A percentile compares a stretch with the other conserved stretches of the same genome.
Conservation (phyloP, 768 basidiomycete species). For the Calocybe gangraenosa region DNA sequence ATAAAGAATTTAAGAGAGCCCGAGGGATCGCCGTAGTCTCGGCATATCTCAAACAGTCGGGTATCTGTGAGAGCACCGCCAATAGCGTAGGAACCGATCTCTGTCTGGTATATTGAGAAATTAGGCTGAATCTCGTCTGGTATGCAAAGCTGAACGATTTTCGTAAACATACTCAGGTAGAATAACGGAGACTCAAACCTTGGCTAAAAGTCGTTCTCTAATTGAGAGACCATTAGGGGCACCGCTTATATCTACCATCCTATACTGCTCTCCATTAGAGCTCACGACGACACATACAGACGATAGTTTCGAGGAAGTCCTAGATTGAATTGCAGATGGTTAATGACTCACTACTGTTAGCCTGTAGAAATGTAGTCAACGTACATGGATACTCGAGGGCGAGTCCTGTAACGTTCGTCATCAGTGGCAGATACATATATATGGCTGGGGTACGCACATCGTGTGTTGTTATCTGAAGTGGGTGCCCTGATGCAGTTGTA, state of each 20-base stretch:
- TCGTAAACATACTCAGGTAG: neutral
- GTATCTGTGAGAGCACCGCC: conserved; percentile 37
- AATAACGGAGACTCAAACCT: conserved; percentile 24
- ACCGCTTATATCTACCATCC: conserved; percentile 44
- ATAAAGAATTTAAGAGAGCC: conserved; percentile 51
- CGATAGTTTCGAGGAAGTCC: conserved; percentile 23
- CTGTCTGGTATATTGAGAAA: conserved; percentile 45
- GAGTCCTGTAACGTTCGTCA: conserved; percentile 3
- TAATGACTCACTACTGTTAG: neutral
- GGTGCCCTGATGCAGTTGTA: conserved; percentile 12
- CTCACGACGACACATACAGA: conserved; percentile 43
- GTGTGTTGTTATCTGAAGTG: conserved; percentile 6
- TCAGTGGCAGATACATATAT: neutral
- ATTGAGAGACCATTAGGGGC: conserved; percentile 40
- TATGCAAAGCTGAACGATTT: conserved; percentile 32
- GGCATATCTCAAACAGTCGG: conserved; percentile 37
- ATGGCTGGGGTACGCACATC: conserved; percentile 9
- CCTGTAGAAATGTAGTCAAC: neutral
- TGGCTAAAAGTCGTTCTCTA: conserved; percentile 41
- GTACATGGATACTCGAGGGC: conserved; percentile 14
- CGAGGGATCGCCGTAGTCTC: conserved; percentile 39
- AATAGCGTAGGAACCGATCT: conserved; percentile 41
- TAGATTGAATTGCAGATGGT: conserved; percentile 1
- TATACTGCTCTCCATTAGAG: conserved; percentile 47
- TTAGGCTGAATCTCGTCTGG: conserved; percentile 33